Percentiles rank a stretch among this genome's conserved stretches.
Evolutionary conservation across 225 moss, liverwort and hornwort species (phyloP).

Genomic region (Antitrichia curtipendula): DNA sequence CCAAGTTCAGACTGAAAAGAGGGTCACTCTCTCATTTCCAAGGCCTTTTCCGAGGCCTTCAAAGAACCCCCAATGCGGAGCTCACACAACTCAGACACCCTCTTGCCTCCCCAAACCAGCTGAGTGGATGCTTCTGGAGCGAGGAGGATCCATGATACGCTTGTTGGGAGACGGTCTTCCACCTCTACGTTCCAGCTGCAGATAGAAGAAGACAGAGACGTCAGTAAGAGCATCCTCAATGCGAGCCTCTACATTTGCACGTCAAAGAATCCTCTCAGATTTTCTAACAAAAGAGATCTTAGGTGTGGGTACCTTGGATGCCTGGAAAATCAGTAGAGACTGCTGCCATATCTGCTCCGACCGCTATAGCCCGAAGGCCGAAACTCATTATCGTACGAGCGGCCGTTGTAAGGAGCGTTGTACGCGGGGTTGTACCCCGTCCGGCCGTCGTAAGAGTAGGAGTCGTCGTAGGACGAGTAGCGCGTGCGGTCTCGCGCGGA

Average conservation of each 20-base stretch:
- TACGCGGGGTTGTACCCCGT: conserved; percentile 9
- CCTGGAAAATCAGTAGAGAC: neutral
- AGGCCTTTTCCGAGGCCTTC: neutral
- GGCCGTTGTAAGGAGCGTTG: conserved; percentile 25
- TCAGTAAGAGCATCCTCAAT: neutral
- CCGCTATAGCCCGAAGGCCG: conserved; percentile 14
- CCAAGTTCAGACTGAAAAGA: neutral
- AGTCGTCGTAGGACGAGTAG: conserved; percentile 34
- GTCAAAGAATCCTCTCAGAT: neutral
- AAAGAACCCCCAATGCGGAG: neutral
- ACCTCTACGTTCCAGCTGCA: neutral
- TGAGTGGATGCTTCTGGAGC: neutral
- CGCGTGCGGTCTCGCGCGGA: neutral
- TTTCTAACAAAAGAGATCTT: neutral
- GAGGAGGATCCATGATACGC: neutral
- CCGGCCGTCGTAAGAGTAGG: conserved; percentile 23
- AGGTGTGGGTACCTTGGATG: neutral
- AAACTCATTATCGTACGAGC: conserved; percentile 44
- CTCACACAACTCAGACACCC: neutral
- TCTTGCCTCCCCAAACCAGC: neutral
- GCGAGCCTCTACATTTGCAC: neutral
- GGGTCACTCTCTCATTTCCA: neutral
- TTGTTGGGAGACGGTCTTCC: neutral
- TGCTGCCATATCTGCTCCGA: neutral
- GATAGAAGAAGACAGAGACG: neutral